A percentile compares a stretch with the other conserved stretches of the same genome.
phyloP scores from a whole-genome alignment of 176 grass and related monocot species.

The Aegilops sharonensis region DNA sequence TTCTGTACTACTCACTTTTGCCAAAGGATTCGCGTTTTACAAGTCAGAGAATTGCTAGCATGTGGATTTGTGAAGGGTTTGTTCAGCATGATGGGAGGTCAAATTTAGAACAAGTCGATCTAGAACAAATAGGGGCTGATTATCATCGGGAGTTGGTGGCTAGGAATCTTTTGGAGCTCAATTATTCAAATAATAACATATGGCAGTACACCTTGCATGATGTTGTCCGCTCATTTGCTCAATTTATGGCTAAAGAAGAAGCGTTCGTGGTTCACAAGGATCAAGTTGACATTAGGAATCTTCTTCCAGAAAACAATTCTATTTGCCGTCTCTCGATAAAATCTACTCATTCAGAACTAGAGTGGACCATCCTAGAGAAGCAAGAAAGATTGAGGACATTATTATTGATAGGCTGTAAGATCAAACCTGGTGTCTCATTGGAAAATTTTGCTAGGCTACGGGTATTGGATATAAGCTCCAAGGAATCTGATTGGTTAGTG shows the following conservation, averaged over 20 bases:
- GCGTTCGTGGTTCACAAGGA: not conserved
- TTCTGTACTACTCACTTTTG: not conserved
- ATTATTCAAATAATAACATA: too few relatives aligned
- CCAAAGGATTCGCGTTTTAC: not conserved
- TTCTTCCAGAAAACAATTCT: not conserved
- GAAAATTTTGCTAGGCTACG: not conserved
- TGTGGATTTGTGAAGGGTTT: conserved; percentile 12
- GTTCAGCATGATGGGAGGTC: not conserved
- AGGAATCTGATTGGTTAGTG: not conserved
- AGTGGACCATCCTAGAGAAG: not conserved
- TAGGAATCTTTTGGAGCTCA: not conserved
- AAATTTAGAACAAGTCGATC: not conserved
- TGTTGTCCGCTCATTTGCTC: conserved; percentile 4
- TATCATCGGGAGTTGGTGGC: not conserved
- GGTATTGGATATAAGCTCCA: not conserved
- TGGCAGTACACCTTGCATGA: not conserved
- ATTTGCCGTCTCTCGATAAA: not conserved
- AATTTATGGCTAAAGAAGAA: conserved; percentile 16
- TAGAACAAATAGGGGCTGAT: not conserved
- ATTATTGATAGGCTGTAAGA: not conserved
- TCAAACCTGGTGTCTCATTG: not conserved
- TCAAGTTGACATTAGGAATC: not conserved
- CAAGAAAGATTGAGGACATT: not conserved
- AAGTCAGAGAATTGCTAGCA: not conserved
- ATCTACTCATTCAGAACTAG: too few relatives aligned